Evolutionary conservation across 1,139 yeast genomes (phyloP).

Genomic region (Lodderomyces pseudojiufengensis): DNA sequence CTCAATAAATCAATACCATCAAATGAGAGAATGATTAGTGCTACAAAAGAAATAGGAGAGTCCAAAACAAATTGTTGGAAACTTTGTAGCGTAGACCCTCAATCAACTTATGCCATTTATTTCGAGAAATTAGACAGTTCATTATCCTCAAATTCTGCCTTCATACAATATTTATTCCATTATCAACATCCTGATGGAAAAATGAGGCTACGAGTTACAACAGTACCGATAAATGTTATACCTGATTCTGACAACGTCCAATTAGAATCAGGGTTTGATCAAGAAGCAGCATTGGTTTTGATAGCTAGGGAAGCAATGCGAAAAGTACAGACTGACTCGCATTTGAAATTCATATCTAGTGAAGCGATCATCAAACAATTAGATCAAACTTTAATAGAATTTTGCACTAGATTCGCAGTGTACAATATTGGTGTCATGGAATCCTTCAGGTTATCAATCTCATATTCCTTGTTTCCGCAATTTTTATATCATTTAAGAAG

Average conservation of each 20-base stretch:
- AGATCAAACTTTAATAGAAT: constrained; percentile 77
- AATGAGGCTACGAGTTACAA: constrained; percentile 48
- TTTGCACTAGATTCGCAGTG: constrained; percentile 86
- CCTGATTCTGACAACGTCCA: constrained; percentile 41
- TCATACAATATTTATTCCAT: constrained; percentile 69
- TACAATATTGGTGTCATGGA: constrained; percentile 72
- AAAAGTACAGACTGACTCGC: constrained; percentile 32
- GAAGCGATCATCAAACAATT: constrained; percentile 71
- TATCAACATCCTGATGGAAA: constrained; percentile 60
- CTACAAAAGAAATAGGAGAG: constrained; percentile 37
- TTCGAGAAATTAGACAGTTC: constrained; percentile 49
- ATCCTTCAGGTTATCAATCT: constrained; percentile 73
- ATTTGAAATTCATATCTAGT: constrained; percentile 16
- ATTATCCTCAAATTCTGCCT: constrained; percentile 15
- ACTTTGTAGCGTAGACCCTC: constrained; percentile 51
- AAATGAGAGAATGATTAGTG: constrained; percentile 24
- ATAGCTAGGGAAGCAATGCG: constrained; percentile 52
- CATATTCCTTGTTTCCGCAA: constrained; percentile 76
- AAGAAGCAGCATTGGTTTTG: constrained; percentile 66
- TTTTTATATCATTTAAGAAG: constrained; percentile 70
- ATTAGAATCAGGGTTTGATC: constrained; percentile 53
- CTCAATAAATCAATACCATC: constrained; percentile 18
- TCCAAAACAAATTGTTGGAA: constrained; percentile 62
- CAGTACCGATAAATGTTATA: constrained; percentile 40
- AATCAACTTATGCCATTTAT: constrained; percentile 55